Evolutionary conservation across 805 yeast species (phyloP).

Genomic region (Suhomyces prunicola): DNA sequence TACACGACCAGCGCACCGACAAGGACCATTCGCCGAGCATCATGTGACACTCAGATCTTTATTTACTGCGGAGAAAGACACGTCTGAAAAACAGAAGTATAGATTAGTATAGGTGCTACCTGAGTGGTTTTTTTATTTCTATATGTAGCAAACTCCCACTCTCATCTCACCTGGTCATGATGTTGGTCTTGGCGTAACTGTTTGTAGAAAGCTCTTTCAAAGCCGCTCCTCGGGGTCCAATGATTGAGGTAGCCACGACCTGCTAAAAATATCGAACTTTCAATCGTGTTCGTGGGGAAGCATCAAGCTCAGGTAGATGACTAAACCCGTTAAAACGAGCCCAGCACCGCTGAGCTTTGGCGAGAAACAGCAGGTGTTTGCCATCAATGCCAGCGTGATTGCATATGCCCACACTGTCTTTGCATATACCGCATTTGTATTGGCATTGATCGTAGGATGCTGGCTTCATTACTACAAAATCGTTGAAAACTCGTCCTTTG

Average conservation of each 20-base stretch:
- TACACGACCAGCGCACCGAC: slow-evolving; percentile 15
- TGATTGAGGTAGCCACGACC: neutral
- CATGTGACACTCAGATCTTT: neutral
- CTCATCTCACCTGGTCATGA: neutral
- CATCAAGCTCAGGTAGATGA: neutral
- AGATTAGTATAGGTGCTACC: neutral
- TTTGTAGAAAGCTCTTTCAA: neutral
- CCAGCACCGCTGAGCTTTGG: neutral
- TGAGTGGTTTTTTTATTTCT: neutral
- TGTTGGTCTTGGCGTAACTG: neutral
- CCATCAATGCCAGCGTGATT: slow-evolving; percentile 61
- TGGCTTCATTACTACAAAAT: slow-evolving; percentile 82
- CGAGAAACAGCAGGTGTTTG: slow-evolving; percentile 3
- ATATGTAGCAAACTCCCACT: neutral
- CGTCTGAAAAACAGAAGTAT: neutral
- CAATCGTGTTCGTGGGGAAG: neutral
- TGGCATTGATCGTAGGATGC: slow-evolving; percentile 73
- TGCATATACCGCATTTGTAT: slow-evolving; percentile 71
- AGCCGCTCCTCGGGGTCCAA: neutral
- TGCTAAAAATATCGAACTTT: neutral
- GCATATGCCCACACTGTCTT: slow-evolving; percentile 71
- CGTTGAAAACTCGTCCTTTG: slow-evolving; percentile 79
- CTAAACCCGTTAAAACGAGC: neutral
- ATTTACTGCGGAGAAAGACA: neutral
- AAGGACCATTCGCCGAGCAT: neutral